Evolutionary conservation across 2,329 filamentous ascomycete genomes (phyloP).

Genomic region (Geosmithia morbida): DNA sequence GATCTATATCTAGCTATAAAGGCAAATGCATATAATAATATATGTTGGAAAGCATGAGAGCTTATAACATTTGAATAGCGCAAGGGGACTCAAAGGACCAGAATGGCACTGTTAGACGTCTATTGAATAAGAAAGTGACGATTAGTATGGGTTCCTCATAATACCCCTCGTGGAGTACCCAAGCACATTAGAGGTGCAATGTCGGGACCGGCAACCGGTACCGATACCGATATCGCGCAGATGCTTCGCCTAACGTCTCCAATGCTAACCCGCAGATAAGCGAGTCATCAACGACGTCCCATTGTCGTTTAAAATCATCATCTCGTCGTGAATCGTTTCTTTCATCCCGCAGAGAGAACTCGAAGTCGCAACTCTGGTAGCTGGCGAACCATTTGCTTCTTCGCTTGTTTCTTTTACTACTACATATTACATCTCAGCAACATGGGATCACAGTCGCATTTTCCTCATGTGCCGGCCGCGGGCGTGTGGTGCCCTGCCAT

Average conservation of each 20-base stretch:
- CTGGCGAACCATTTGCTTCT: not conserved
- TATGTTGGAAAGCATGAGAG: too few species aligned
- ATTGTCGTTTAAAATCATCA: not conserved
- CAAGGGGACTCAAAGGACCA: not conserved
- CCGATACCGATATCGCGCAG: not conserved
- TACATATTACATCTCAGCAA: not conserved
- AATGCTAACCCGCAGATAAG: not conserved
- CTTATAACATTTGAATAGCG: too few species aligned
- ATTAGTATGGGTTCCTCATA: not conserved
- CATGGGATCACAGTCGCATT: not conserved
- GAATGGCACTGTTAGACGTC: not conserved
- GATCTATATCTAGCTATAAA: too few species aligned
- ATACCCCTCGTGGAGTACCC: not conserved
- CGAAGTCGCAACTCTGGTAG: not conserved
- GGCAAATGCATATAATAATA: too few species aligned
- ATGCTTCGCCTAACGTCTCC: not conserved
- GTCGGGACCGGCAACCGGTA: not conserved
- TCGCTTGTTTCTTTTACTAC: not conserved
- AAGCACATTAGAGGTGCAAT: not conserved
- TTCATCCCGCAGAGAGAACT: not conserved
- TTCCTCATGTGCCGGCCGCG: slow-evolving; percentile 11
- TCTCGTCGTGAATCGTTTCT: not conserved
- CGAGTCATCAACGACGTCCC: not conserved
- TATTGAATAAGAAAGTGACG: not conserved
- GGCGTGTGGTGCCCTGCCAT: slow-evolving; percentile 37